phyloP scores from a whole-genome alignment of 108 stramenopile genomes.

The Schizochytrium sp. region DNA sequence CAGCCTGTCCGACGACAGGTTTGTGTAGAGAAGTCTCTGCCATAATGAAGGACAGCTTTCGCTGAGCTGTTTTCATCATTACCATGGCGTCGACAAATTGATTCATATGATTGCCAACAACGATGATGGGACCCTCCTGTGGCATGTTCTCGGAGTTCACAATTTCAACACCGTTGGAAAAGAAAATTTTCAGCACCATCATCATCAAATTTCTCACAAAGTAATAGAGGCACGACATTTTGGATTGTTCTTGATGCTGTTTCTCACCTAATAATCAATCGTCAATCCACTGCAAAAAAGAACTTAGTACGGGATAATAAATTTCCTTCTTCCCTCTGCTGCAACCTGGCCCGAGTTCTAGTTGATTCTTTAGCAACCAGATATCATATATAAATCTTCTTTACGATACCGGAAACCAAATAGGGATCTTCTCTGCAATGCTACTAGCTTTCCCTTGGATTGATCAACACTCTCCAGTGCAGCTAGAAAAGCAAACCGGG shows the following conservation, averaged over 20 bases:
- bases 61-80: constrained; percentile 41
- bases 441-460: too few species aligned
- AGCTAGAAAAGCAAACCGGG: too few species aligned
- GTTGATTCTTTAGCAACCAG: too few species aligned
- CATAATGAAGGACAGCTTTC: constrained; percentile 46
- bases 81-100: constrained; percentile 56
- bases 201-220: constrained; percentile 14
- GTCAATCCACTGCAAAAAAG: too few species aligned
- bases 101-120: constrained; percentile 53
- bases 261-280: too few species aligned
- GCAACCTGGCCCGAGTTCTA: too few species aligned
- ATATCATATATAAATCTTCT: too few species aligned
- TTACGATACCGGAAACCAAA: too few species aligned
- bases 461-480: too few species aligned
- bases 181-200: constrained; percentile 43
- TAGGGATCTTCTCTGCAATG: too few species aligned
- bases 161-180: constrained; percentile 40
- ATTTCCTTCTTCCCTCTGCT: too few species aligned
- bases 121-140: constrained; percentile 31
- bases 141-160: constrained; percentile 59
- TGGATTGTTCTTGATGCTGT: neutral
- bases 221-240: neutral
- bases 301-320: too few species aligned
- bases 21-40: constrained; percentile 41
- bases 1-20: constrained; percentile 1